Evolutionary conservation across 2,329 filamentous ascomycete species (phyloP).

Genomic region (Coniochaeta sp.): DNA sequence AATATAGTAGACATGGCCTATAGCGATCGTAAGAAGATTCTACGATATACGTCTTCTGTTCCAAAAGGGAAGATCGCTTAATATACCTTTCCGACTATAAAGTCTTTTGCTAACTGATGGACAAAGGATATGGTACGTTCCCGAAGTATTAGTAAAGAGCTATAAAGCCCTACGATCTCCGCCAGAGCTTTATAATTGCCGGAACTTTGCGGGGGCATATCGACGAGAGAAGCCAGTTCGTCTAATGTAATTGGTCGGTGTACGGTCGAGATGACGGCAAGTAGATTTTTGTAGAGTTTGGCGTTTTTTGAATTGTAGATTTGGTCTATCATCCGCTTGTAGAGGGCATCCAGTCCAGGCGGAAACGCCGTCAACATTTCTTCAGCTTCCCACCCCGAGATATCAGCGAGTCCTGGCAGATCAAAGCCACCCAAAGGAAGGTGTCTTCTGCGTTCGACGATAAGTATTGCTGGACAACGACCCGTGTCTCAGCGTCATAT

Average conservation of each 20-base stretch:
- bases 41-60: conserved; percentile 5
- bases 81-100: conserved; percentile 3
- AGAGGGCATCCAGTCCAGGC: conserved; percentile 8
- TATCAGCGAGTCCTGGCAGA: conserved; percentile 21
- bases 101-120: conserved; percentile 10
- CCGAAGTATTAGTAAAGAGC: conserved; percentile 7
- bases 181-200: neutral
- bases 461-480: too few species aligned
- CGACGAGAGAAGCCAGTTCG: conserved; percentile 5
- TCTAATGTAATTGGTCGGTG: conserved; percentile 4
- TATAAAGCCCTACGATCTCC: conserved; percentile 7
- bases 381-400: conserved; percentile 7
- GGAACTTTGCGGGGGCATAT: conserved; percentile 2
- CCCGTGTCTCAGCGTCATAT: too few species aligned
- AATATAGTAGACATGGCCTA: conserved; percentile 11
- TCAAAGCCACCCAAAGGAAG: conserved; percentile 36
- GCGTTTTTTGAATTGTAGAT: conserved; percentile 4
- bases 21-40: conserved; percentile 7
- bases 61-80: conserved; percentile 7
- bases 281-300: conserved; percentile 6
- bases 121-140: conserved; percentile 3
- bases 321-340: conserved; percentile 7
- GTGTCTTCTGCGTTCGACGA: conserved; percentile 25
- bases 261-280: conserved; percentile 6
- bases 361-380: conserved; percentile 7